phyloP scores from a whole-genome alignment of 2,329 filamentous ascomycete genomes.

The Penicillium capsulatum region DNA sequence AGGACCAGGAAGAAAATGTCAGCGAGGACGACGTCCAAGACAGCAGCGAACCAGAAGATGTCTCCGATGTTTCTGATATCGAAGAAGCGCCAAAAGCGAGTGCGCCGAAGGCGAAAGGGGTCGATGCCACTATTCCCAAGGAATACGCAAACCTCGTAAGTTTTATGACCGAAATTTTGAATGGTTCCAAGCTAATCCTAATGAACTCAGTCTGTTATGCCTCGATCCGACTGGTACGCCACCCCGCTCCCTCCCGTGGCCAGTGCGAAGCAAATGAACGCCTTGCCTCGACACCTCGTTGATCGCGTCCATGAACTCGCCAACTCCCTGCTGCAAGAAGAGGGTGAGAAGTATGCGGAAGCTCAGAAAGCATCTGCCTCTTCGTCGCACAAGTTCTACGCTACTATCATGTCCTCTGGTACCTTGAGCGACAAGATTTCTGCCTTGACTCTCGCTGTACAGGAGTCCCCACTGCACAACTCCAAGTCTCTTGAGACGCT shows the following conservation, averaged over 20 bases:
- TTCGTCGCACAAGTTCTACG: slow-evolving; percentile 91
- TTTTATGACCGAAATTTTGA: slow-evolving; percentile 1
- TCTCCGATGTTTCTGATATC: slow-evolving; percentile 26
- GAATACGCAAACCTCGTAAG: slow-evolving; percentile 36
- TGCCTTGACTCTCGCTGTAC: slow-evolving; percentile 85
- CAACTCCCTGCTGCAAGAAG: slow-evolving; percentile 67
- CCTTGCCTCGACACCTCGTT: slow-evolving; percentile 50
- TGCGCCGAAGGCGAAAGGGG: slow-evolving; percentile 13
- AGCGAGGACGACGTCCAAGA: slow-evolving; percentile 14
- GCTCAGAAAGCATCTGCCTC: slow-evolving; percentile 69
- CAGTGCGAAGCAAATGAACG: slow-evolving; percentile 44
- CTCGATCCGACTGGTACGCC: slow-evolving; percentile 65
- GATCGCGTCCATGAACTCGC: slow-evolving; percentile 64
- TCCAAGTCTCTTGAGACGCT: slow-evolving; percentile 83
- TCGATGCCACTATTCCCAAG: slow-evolving; percentile 30
- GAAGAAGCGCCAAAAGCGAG: slow-evolving; percentile 25
- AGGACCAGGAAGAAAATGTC: slow-evolving; percentile 28
- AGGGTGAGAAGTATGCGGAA: slow-evolving; percentile 69
- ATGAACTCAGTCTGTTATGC: slow-evolving; percentile 51
- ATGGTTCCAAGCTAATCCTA: slow-evolving; percentile 19
- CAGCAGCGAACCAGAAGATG: slow-evolving; percentile 21
- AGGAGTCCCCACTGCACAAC: slow-evolving; percentile 94
- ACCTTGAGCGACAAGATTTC: slow-evolving; percentile 97
- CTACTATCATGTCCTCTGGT: slow-evolving; percentile 93
- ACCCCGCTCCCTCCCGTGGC: slow-evolving; percentile 54